Base-by-base conservation (phyloP, 2,329 filamentous ascomycete species). In the Diaporthe batatas region DNA sequence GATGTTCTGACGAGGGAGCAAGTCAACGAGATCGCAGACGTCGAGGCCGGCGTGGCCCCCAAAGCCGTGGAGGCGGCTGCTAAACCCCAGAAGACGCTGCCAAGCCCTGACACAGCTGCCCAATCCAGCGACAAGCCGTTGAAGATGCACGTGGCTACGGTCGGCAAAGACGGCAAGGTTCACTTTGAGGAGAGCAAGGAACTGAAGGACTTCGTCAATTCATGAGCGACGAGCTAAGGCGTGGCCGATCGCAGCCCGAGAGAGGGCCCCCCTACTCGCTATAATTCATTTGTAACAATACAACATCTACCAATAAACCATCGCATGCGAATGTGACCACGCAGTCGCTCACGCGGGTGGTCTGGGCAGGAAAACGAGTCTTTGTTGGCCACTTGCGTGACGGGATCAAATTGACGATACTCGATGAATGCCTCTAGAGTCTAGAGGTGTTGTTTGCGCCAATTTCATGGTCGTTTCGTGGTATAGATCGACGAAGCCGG, bases 21-120 rank as follows among this genome's bases (percentile, higher is more conserved):
- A 76, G 90, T 98, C 71, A 95, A 97, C 77, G 96, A 98, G 83
- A 93, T 98, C 74, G 96, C 96, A 0, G 92, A 95, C 79, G 87
- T 91, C 7, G 93, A 95, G 42, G 90, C 94, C 0, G 96, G 95
- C 0, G 87, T 88, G 1, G 88, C 93, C 0, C 85, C 90, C 2
- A 85, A 89, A 47, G 91, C 91, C 2, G 81, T 92, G 12, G 88
- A 87, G 76, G 76, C 84, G 58, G 82, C 82, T 10, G 81, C 78
- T 6, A 83, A 82, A 75, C 84, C 83, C 21, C 83, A 58, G 72
- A 54, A 83, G 74, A 71, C 76, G 7, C 75, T 76, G 42, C 78
- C 75, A 36, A 68, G 49, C 39, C 23, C 55, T 11, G 68, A 32
- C 12, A 6, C 49, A 11, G 12, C 51, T 29, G 8, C 49, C 18